Percentiles rank a stretch among this genome's conserved stretches.
Evolutionary conservation across 1,284 basidiomycete genomes (phyloP).

Genomic region (Stygiomarasmius scandens): DNA sequence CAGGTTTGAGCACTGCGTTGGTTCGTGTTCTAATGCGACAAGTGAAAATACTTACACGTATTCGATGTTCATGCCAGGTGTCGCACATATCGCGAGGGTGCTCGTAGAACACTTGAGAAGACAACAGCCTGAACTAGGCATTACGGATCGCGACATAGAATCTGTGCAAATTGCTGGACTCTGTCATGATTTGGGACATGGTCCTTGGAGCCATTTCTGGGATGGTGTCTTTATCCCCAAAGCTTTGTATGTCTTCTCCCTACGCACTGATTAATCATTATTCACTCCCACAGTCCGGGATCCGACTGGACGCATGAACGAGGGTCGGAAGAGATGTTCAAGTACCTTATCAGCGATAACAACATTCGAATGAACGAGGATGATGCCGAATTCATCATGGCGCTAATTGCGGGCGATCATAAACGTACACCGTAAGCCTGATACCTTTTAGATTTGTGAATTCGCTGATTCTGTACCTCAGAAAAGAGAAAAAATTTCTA

Average conservation of each 20-base stretch:
- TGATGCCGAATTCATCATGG: slow-evolving; percentile 65
- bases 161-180: slow-evolving; percentile 73
- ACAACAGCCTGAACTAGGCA: slow-evolving; percentile 63
- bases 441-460: not conserved
- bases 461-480: slow-evolving; percentile 16
- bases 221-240: slow-evolving; percentile 64
- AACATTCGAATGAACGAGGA: slow-evolving; percentile 43
- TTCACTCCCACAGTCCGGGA: slow-evolving; percentile 34
- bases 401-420: slow-evolving; percentile 64
- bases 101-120: slow-evolving; percentile 59
- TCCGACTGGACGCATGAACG: slow-evolving; percentile 68
- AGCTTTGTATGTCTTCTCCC: slow-evolving; percentile 50
- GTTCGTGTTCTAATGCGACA: slow-evolving; percentile 35
- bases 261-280: not conserved
- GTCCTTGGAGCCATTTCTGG: slow-evolving; percentile 78
- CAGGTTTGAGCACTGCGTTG: slow-evolving; percentile 79
- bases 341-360: slow-evolving; percentile 57
- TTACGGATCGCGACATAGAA: slow-evolving; percentile 66
- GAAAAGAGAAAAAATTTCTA: slow-evolving; percentile 54
- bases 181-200: slow-evolving; percentile 75
- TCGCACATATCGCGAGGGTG: slow-evolving; percentile 66
- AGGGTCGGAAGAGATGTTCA: slow-evolving; percentile 75
- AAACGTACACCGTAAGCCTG: slow-evolving; percentile 31
- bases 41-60: not conserved
- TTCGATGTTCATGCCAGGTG: slow-evolving; percentile 43